Evolutionary conservation across 2,329 filamentous ascomycete species (phyloP).

Genomic region (Clarireedia monteithiana): DNA sequence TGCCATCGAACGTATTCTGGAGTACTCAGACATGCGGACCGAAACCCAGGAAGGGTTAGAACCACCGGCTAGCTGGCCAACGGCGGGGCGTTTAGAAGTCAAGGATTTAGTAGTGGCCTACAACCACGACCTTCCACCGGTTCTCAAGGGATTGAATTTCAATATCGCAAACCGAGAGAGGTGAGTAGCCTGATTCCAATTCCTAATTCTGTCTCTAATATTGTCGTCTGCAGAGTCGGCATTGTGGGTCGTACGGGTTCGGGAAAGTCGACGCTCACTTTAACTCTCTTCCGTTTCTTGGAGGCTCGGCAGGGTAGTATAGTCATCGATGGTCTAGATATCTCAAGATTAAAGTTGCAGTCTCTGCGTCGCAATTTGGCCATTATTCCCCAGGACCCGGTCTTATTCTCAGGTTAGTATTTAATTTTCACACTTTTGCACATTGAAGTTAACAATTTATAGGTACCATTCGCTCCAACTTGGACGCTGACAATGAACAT

Average conservation of each 20-base stretch:
- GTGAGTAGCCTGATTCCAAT: no score
- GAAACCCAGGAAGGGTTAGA: conserved; percentile 55
- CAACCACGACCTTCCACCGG: conserved; percentile 60
- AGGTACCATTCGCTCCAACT: conserved; percentile 63
- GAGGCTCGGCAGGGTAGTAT: conserved; percentile 60
- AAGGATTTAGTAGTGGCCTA: conserved; percentile 65
- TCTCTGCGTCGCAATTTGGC: conserved; percentile 64
- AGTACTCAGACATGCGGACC: conserved; percentile 62
- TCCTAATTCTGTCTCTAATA: no score
- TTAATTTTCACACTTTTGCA: no score
- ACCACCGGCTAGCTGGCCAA: conserved; percentile 67
- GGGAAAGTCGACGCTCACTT: conserved; percentile 67
- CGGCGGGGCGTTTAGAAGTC: conserved; percentile 63
- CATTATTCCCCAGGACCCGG: conserved; percentile 78
- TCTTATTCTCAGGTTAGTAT: conserved; percentile 58
- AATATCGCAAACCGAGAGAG: conserved; percentile 54
- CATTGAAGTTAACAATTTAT: no score
- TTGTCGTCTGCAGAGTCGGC: conserved; percentile 42
- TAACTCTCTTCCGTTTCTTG: conserved; percentile 71
- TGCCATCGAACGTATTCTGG: conserved; percentile 62
- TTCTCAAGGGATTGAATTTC: conserved; percentile 65
- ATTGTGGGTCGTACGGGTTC: conserved; percentile 72
- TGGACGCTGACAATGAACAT: conserved; percentile 69
- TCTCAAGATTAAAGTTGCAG: conserved; percentile 62
- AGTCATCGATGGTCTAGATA: conserved; percentile 65